phyloP scores from a whole-genome alignment of 2,329 filamentous ascomycete genomes.

The Epichloe glyceriae region DNA sequence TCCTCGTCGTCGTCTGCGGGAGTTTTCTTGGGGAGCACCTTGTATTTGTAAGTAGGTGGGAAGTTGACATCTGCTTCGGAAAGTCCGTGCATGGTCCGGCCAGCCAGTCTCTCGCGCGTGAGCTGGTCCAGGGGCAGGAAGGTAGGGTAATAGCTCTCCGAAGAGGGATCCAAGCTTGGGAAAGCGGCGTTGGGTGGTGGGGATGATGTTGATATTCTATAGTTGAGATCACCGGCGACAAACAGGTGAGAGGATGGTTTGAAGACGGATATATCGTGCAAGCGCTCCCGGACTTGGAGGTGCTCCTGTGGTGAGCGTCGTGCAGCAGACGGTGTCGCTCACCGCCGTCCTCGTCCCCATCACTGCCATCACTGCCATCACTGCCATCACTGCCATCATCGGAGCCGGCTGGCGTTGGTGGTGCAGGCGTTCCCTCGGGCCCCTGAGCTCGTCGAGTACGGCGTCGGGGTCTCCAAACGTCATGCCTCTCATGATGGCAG shows the following conservation, averaged over 20 bases:
- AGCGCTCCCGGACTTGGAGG: conserved; percentile 25
- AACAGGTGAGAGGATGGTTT: conserved; percentile 66
- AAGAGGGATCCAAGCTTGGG: conserved; percentile 45
- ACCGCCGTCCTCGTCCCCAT: conserved; percentile 13
- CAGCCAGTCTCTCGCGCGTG: conserved; percentile 52
- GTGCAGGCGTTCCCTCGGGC: conserved; percentile 3
- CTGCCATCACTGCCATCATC: conserved; percentile 11
- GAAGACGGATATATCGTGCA: conserved; percentile 57
- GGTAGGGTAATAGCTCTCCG: conserved; percentile 47
- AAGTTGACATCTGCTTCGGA: conserved; percentile 63
- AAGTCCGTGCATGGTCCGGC: conserved; percentile 65
- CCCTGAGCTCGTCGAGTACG: conserved; percentile 17
- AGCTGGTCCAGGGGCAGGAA: conserved; percentile 72
- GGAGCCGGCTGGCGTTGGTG: conserved; percentile 1
- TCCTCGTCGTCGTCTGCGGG: conserved; percentile 14
- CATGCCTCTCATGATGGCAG: conserved; percentile 63
- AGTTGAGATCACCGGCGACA: conserved; percentile 87
- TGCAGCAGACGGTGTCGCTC: conserved; percentile 21
- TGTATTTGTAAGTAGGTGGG: conserved; percentile 90
- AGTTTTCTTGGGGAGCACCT: conserved; percentile 19
- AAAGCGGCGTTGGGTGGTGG: conserved; percentile 50
- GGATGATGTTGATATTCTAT: conserved; percentile 60
- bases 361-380: conserved; percentile 10
- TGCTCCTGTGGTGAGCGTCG: conserved; percentile 23
- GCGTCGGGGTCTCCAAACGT: conserved; percentile 53